Base-by-base conservation (phyloP, 2,329 filamentous ascomycete genomes). In the Pseudogymnoascus sp. region DNA sequence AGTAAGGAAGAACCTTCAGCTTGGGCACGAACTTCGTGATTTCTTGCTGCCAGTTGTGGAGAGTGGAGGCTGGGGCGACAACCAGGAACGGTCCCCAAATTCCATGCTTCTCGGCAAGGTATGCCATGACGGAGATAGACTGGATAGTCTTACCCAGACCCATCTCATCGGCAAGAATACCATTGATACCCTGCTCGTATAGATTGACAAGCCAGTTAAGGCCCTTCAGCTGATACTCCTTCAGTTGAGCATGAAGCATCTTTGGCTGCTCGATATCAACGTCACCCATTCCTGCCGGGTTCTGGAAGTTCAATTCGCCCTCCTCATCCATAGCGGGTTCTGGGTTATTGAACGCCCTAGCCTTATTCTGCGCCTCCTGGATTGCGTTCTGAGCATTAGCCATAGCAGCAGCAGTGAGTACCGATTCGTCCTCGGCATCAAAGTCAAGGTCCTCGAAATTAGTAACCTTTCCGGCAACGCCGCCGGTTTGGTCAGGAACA, bases 21-120 rank as follows among this genome's bases (percentile, higher is more conserved):
- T 91, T 86, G 0, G 95, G 95, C 1, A 99, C 93, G 74, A 99
- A 99, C 74, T 86, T 93, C 65, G 90, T 85, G 68, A 99, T 96
- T 79, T 99, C 95, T 75, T 99, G 95, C 76, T 99, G 93, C 95
- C 95, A 99, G 74, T 99, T 99, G 86, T 99, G 93, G 64, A 99
- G 80, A 1, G 95, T 99, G 0, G 93, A 97, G 0, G 95, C 92
- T 0, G 95, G 95, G 0, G 95, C 95, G 66, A 99, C 96, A 68
- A 99, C 95, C 59, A 99, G 78, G 80, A 97, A 97, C 0, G 95
- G 95, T 7, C 95, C 95, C 95, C 93, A 97, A 69, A 97, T 96
- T 73, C 96, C 93, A 80, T 99, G 92, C 71, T 93, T 89, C 78
- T 99, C 93, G 1, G 95, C 95, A 33, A 99, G 87, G 73, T 99